A percentile compares a stretch with the other conserved stretches of the same genome.
These are phyloP conservation scores for Backusella macrospora DNA, from an alignment of 192 early-diverging fungal species.

Conservation along the genomic window DNA sequence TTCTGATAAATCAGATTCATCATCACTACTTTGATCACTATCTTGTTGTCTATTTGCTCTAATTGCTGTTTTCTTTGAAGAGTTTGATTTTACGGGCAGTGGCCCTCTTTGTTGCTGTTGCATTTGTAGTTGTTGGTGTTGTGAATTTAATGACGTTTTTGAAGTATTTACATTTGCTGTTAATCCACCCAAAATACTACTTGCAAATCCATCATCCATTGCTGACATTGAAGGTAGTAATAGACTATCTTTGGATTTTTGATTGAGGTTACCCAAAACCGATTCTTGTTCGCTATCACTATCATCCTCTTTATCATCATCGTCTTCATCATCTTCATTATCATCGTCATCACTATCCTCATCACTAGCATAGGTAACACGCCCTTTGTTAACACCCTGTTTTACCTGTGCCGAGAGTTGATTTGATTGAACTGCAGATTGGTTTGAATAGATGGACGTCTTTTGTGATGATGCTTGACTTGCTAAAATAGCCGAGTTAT, in stretches of 20 bases:
- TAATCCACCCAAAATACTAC: conserved; percentile 3
- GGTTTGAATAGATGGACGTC: background rate
- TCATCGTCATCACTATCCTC: conserved; percentile 28
- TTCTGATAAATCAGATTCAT: background rate
- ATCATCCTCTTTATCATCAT: conserved; percentile 12
- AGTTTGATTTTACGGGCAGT: background rate
- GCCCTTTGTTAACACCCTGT: background rate
- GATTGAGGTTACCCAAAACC: background rate
- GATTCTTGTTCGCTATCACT: conserved; percentile 23
- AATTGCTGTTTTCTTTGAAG: background rate
- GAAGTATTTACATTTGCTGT: background rate
- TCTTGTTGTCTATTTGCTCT: conserved; percentile 5
- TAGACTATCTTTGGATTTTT: background rate
- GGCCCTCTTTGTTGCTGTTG: background rate
- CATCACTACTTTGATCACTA: conserved; percentile 1
- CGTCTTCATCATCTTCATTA: conserved; percentile 21
- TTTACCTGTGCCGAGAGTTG: background rate
- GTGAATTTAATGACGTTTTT: background rate
- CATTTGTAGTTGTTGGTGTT: background rate
- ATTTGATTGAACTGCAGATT: background rate
- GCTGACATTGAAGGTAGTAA: conserved; percentile 18
- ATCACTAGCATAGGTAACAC: conserved; percentile 37
- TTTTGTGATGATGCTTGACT: background rate
- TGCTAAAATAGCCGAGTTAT: background rate
- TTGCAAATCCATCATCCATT: conserved; percentile 18